Evolutionary conservation across 2,329 filamentous ascomycete genomes (phyloP).

Genomic region (Fonsecaea nubica): DNA sequence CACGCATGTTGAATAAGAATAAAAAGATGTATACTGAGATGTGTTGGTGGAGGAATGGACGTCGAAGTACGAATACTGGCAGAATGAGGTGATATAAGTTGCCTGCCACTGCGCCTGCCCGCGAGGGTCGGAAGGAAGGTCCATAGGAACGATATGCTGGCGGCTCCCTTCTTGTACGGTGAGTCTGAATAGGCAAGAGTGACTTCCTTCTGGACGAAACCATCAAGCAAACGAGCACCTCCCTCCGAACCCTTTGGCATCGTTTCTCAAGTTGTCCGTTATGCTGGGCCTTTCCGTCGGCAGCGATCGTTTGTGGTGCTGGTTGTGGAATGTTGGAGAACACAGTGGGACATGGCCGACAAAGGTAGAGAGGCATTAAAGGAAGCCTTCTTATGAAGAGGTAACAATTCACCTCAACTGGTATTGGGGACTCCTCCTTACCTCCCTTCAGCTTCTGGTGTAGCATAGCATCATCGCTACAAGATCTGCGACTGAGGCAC

Average conservation of each 20-base stretch:
- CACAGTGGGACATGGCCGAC: too few species aligned
- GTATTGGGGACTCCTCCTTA: neutral
- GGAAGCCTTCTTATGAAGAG: neutral
- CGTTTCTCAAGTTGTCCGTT: too few species aligned
- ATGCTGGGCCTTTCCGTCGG: too few species aligned
- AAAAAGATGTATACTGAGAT: neutral
- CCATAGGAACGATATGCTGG: neutral
- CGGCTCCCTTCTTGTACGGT: neutral
- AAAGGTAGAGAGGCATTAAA: neutral
- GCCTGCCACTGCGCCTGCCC: slow-evolving; percentile 10
- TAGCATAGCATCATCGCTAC: neutral
- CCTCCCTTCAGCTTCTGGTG: neutral
- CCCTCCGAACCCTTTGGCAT: too few species aligned
- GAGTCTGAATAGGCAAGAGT: neutral
- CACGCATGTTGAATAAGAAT: slow-evolving; percentile 2
- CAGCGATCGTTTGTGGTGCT: too few species aligned
- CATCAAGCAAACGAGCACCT: too few species aligned
- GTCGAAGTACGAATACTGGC: neutral
- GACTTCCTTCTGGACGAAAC: neutral
- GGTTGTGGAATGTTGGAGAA: too few species aligned
- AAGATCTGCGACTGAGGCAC: neutral
- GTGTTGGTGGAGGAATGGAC: neutral
- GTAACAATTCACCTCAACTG: neutral
- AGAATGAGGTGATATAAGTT: neutral
- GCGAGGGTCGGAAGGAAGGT: neutral